Base-by-base conservation (phyloP, 2,329 filamentous ascomycete genomes). In the Chaetomiaceae sp. region DNA sequence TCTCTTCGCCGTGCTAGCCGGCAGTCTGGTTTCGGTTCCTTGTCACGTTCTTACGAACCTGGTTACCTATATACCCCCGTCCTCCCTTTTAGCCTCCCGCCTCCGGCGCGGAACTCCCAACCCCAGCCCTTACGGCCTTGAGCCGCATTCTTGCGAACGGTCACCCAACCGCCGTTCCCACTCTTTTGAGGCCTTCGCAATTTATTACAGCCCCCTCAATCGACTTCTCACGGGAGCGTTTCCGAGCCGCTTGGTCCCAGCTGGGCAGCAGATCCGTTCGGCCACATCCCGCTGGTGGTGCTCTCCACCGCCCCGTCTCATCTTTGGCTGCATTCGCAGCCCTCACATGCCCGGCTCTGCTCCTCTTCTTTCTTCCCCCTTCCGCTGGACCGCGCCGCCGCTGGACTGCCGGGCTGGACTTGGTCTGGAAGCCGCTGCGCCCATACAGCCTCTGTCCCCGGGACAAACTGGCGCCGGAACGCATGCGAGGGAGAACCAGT, bases 271-370 rank as follows among this genome's bases (percentile, higher is more conserved):
- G n/a, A 29, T 42, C 33, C 20, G 52, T 48, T 53, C 40, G 45
- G 48, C 49, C 30, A 26, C 42, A 39, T 30, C 41, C 38, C 33
- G 36, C 37, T 20, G n/a, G 45, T 47, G 29, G 46, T 51, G 36
- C 44, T 34, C 39, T 27, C 24, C 34, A 33, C 43, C 43, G 45
- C 32, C 38, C 34, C 44, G 27, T 37, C 45, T 43, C 38, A 42
- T 48, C 42, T 51, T 52, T 46, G 52, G 55, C 52, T 53, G 50
- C 48, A 46, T 48, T 38, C 53, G 56, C 54, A 52, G 55, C 54
- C 56, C 55, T 55, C 56, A 52, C 51, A 58, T 52, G 55, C 45
- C 35, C 43, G 17, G n/a, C n/a, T n/a, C n/a, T n/a, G n/a, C n/a
- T n/a, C n/a, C n/a, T n/a, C n/a, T n/a, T n/a, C n/a, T n/a, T n/a